Evolutionary conservation across 768 basidiomycete genomes (phyloP).

Genomic region (Boletus sensibilis): DNA sequence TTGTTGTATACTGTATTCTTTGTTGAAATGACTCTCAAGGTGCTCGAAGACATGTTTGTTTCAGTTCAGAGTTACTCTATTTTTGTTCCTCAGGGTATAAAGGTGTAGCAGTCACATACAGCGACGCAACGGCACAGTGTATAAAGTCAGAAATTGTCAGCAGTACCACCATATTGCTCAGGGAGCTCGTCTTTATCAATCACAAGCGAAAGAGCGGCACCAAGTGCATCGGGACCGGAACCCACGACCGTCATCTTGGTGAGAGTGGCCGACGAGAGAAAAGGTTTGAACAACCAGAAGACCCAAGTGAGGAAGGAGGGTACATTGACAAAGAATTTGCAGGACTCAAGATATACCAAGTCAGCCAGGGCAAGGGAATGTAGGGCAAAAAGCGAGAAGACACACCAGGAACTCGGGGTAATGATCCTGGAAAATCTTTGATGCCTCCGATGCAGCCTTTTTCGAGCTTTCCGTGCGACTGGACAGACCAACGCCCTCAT

Average conservation of each 20-base stretch:
- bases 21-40: neutral
- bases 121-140: neutral
- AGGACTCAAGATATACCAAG: constrained; percentile 41
- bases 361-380: neutral
- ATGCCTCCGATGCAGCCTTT: constrained; percentile 70
- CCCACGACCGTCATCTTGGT: constrained; percentile 83
- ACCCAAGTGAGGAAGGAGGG: constrained; percentile 76
- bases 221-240: constrained; percentile 54
- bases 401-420: constrained; percentile 76
- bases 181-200: constrained; percentile 63
- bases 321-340: constrained; percentile 82
- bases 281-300: constrained; percentile 79
- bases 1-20: neutral
- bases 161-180: constrained; percentile 66
- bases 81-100: neutral
- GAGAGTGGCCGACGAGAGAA: constrained; percentile 69
- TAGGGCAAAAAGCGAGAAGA: constrained; percentile 16
- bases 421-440: constrained; percentile 69
- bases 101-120: neutral
- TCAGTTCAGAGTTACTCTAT: neutral
- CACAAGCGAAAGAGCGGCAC: constrained; percentile 55
- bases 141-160: constrained; percentile 46
- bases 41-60: neutral
- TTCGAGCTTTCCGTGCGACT: constrained; percentile 74
- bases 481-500: constrained; percentile 65